phyloP scores from a whole-genome alignment of 2,329 filamentous ascomycete species.

The Neofusicoccum sp. region DNA sequence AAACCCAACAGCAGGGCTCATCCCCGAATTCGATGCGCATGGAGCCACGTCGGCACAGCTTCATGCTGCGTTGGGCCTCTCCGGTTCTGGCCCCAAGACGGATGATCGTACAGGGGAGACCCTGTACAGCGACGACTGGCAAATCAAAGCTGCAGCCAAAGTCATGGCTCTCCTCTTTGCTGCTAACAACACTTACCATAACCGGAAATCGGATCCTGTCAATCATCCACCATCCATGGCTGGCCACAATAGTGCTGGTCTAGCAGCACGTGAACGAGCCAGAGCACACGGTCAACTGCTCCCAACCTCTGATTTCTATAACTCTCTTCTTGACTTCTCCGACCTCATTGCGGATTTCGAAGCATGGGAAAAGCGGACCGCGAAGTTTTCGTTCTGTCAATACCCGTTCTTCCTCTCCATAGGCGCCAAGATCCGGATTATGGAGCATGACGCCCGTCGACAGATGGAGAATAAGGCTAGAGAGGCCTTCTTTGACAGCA shows the following conservation, averaged over 20 bases:
- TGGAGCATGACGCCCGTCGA: slow-evolving; percentile 81
- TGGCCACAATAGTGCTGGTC: slow-evolving; percentile 33
- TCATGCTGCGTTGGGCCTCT: slow-evolving; percentile 69
- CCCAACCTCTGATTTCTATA: slow-evolving; percentile 83
- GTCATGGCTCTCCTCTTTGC: slow-evolving; percentile 79
- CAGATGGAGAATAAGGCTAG: slow-evolving; percentile 88
- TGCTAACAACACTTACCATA: slow-evolving; percentile 64
- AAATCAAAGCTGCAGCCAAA: slow-evolving; percentile 75
- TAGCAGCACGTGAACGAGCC: slow-evolving; percentile 43
- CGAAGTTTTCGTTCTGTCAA: slow-evolving; percentile 84
- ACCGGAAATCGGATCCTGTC: slow-evolving; percentile 18
- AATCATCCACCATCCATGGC: slow-evolving; percentile 15
- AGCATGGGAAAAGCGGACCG: slow-evolving; percentile 72
- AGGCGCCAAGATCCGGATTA: slow-evolving; percentile 85
- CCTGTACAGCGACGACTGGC: slow-evolving; percentile 79
- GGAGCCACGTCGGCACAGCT: slow-evolving; percentile 67
- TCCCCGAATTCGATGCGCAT: slow-evolving; percentile 59
- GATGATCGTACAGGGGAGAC: slow-evolving; percentile 35
- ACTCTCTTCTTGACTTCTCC: slow-evolving; percentile 79
- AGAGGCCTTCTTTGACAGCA: slow-evolving; percentile 87
- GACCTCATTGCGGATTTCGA: slow-evolving; percentile 85
- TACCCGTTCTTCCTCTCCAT: slow-evolving; percentile 91
- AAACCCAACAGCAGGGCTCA: slow-evolving; percentile 64
- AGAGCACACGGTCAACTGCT: slow-evolving; percentile 64
- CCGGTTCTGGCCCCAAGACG: slow-evolving; percentile 45